phyloP scores from a whole-genome alignment of 768 basidiomycete species.

The Boletales sp. region DNA sequence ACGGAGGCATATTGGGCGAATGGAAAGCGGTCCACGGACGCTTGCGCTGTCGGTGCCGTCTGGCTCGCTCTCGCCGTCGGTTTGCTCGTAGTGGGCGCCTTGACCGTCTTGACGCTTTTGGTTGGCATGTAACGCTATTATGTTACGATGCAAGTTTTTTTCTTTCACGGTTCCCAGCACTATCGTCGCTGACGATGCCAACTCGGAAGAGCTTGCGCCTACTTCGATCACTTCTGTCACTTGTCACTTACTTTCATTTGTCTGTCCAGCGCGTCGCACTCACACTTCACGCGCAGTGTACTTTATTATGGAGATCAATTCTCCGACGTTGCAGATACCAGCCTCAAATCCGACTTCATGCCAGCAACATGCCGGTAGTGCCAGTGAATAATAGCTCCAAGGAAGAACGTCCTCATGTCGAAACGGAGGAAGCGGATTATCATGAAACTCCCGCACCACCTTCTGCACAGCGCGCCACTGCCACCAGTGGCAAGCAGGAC shows the following conservation, averaged over 20 bases:
- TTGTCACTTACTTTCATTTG: conserved; percentile 2
- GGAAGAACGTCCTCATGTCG: too few relatives aligned
- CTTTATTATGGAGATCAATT: conserved; percentile 7
- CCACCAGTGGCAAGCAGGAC: neutral
- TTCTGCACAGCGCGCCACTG: neutral
- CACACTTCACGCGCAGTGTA: neutral
- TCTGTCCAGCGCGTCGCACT: neutral
- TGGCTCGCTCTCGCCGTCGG: neutral
- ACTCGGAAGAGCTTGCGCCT: neutral
- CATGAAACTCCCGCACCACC: conserved; percentile 2
- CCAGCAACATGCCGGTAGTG: neutral
- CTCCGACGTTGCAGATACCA: neutral
- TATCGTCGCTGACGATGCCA: neutral
- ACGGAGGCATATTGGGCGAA: conserved; percentile 60
- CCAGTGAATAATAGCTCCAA: neutral
- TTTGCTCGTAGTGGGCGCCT: neutral
- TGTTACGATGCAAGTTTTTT: too few relatives aligned
- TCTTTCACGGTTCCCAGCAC: too few relatives aligned
- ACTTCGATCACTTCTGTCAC: conserved; percentile 1
- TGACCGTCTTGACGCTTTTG: neutral
- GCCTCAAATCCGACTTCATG: neutral
- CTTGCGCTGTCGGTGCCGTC: neutral
- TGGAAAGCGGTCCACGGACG: conserved; percentile 36
- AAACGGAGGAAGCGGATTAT: neutral
- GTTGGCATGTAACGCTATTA: neutral